Evolutionary conservation across 768 basidiomycete genomes (phyloP), one percentile per base, ranked within the genome.

Genomic region (Auriscalpium microsporum): DNA sequence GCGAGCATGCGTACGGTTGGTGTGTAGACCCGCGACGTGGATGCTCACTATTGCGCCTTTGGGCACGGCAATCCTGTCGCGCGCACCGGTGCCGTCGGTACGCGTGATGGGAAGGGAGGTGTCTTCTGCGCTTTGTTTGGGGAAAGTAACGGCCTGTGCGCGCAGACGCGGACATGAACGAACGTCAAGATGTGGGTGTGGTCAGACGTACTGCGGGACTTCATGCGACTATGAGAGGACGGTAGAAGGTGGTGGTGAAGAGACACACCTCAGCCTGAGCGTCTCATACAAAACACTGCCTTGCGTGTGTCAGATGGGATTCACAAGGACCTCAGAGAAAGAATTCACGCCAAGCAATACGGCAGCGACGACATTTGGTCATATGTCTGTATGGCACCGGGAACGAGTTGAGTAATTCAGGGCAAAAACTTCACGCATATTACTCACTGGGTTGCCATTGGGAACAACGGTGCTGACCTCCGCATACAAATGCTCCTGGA

Each of bases 231-330:
- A 16, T 50, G 33, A 38, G n/a, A n/a, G 33, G 4, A 17, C 14
- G 40, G 40, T 42, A 42, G 40, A 21, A 16, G 11, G 13, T 50
- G n/a, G 17, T 10, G 16, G 50, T 10, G 50, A n/a, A 13, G 16
- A 13, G 1, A 60, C 58, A 37, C 23, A 60, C 58, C 11, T 17
- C 65, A 80, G 58, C 21, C 78, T 70, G 19, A 79, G 63, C 1
- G 78, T 77, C 63, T 81, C 79, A 55, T 79, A 69, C 53, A 77
- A 74, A 2, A 78, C 76, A n/a, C 78, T 79, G 40, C 21, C 1
- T 16, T 28, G 28, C 2, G 5, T 28, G 28, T 7, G 28, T 28
- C 28, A 28, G 7, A 34, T 2, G 17, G 40, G 4, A 42, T 42
- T 21, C 56, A 36, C 37, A 48, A 11, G 19, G 3, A 17, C 8